Evolutionary conservation across 2,329 filamentous ascomycete genomes (phyloP), one percentile per base, ranked within the genome.

Genomic region (Pseudocercospora musae): DNA sequence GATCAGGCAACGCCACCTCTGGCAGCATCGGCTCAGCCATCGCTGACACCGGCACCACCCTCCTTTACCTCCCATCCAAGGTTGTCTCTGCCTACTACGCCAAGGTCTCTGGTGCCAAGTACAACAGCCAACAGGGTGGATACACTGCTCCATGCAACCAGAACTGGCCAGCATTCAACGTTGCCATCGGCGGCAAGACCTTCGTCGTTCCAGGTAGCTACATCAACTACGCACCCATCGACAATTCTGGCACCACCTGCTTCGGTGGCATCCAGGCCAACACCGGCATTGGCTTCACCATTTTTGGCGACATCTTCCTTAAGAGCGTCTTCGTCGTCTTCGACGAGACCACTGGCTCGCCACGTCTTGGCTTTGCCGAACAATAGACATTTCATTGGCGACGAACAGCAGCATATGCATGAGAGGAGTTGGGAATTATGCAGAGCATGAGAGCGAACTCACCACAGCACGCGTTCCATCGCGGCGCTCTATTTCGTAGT

Each of bases 301-400:
- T 96, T 71, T 84, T 93, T 60, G 91, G 91, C 9, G 90, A 93
- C 64, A 69, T 76, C 60, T 76, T 92, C 79, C 82, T 95, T 68
- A 95, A 95, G 84, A 85, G 85, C 59, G 81, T 90, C 66, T 92
- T 89, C 72, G 86, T 89, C 29, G 85, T 91, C 53, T 92, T 91
- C 74, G 88, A 92, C 72, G 75, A 76, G 68, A 75, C 75, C 27
- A 67, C 70, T 62, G 69, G 68, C 44, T 71, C 72, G 2, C 78
- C 79, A 15, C 69, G 78, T 40, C 69, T 82, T 29, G 79, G 80
- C 5, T 80, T 81, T 61, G 80, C 79, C 8, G 72, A 75, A 66
- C 78, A 79, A 68, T 63, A 59, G 53, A 42, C 23, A 31, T 48
- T 46, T 44, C 20, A 18, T 21, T 53, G 8, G 25, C 23, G 23